These are phyloP conservation scores for Limtongozyma cylindracea DNA, from an alignment of 805 yeast species.

Conservation along the genomic window DNA sequence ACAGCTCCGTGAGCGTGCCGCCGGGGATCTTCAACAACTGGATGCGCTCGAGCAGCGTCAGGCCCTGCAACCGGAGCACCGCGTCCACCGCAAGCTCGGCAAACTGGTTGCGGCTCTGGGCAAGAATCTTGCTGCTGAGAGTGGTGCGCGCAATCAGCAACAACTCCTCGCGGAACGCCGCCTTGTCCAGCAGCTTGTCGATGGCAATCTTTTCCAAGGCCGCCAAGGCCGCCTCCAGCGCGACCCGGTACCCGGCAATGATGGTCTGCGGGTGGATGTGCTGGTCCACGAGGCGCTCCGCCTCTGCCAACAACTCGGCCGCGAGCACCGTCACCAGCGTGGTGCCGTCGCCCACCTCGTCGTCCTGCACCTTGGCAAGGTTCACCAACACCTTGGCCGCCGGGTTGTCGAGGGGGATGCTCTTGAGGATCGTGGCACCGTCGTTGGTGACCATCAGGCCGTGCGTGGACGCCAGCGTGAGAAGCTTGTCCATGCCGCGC, in stretches of 20 bases:
- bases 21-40: conserved; percentile 88
- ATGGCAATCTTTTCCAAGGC: conserved; percentile 63
- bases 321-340: conserved; percentile 84
- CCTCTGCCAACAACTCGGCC: conserved; percentile 82
- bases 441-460: conserved; percentile 78
- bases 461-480: conserved; percentile 59
- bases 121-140: conserved; percentile 70
- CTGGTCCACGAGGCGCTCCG: conserved; percentile 75
- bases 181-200: conserved; percentile 35
- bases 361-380: conserved; percentile 89
- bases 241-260: conserved; percentile 85
- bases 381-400: conserved; percentile 93
- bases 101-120: conserved; percentile 86
- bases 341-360: conserved; percentile 97
- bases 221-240: conserved; percentile 56
- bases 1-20: conserved; percentile 78
- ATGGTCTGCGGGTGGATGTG: conserved; percentile 96
- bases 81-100: conserved; percentile 88
- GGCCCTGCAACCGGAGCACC: conserved; percentile 62
- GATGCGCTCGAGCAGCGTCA: conserved; percentile 74
- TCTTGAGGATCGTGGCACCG: conserved; percentile 89
- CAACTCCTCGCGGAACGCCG: conserved; percentile 48
- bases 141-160: conserved; percentile 82
- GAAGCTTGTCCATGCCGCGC: conserved; percentile 92
- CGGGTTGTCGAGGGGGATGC: conserved; percentile 90